These are phyloP conservation scores for Agaricus subrufescens DNA, from an alignment of 768 basidiomycete species.

Conservation along the genomic window DNA sequence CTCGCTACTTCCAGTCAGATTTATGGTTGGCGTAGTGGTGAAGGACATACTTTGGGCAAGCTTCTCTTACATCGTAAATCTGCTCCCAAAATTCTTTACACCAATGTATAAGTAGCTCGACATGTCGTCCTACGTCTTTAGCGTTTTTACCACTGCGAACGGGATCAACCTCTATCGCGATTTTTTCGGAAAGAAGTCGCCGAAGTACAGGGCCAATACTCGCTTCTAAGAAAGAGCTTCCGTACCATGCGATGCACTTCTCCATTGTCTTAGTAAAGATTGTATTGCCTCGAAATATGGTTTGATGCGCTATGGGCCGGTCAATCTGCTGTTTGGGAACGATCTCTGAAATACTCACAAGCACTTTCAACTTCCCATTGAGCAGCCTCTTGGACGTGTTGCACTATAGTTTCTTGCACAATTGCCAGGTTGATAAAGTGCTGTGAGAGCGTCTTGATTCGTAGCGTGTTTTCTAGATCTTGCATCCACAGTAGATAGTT, in stretches of 20 bases:
- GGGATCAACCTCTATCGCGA: slow-evolving; percentile 82
- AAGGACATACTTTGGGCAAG: slow-evolving; percentile 68
- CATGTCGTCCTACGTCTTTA: slow-evolving; percentile 62
- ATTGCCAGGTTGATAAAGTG: slow-evolving; percentile 68
- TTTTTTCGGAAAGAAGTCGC: slow-evolving; percentile 63
- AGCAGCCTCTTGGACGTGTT: slow-evolving; percentile 67
- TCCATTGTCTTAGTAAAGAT: slow-evolving; percentile 74
- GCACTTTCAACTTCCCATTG: slow-evolving; percentile 68
- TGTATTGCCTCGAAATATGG: slow-evolving; percentile 68
- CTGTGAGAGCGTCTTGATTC: slow-evolving; percentile 56
- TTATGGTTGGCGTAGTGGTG: slow-evolving; percentile 1
- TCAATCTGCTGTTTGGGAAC: not conserved
- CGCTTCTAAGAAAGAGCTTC: slow-evolving; percentile 73
- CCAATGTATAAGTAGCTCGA: slow-evolving; percentile 71
- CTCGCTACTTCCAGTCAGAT: slow-evolving; percentile 44
- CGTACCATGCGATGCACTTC: slow-evolving; percentile 76
- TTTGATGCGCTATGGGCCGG: slow-evolving; percentile 58
- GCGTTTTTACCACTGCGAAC: slow-evolving; percentile 54
- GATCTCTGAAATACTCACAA: slow-evolving; percentile 34
- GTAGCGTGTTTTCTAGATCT: slow-evolving; percentile 63
- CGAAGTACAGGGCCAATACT: slow-evolving; percentile 72
- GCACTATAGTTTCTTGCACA: slow-evolving; percentile 57
- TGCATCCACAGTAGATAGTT: slow-evolving; percentile 74
- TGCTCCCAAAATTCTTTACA: slow-evolving; percentile 76
- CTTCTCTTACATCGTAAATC: slow-evolving; percentile 66